Base-by-base conservation (phyloP, 2,329 filamentous ascomycete species). In the Phialocephala subalpina region DNA sequence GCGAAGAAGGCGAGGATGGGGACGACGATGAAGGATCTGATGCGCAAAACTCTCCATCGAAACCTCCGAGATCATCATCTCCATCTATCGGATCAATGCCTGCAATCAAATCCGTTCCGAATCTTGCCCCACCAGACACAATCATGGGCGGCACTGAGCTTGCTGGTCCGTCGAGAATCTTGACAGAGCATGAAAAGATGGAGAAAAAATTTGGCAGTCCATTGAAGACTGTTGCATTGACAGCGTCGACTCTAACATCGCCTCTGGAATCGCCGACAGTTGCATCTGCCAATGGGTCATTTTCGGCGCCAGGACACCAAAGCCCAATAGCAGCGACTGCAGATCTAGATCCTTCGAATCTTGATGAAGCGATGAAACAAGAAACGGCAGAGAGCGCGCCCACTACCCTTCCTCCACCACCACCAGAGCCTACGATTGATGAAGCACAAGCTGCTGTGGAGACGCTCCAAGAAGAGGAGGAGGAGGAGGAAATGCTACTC, bases 1-100 rank as follows among this genome's bases (percentile, higher is more conserved):
- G 70, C 22, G 73, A 73, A 18, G 72, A 74, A 20, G 84, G 85
- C 29, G 79, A 78, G 29, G 82, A 82, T 9, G 84, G 79, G 29
- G 81, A 85, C 3, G 84, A 86, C 25, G 79, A 78, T 22, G 81
- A 83, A 33, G 84, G 81, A n/a, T 81, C 78, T 57, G 69, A 70
- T 63, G 62, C 61, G 72, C 67, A 72, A 72, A 74, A 64, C 18
- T 72, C 68, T 61, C 78, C 73, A 67, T 75, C 70, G 65, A 78
- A 70, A 72, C 71, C 45, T 27, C 67, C 70, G 14, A 59, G 67
- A 53, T 67, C 70, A 42, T 62, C 68, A 1, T 73, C 69, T n/a
- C 72, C 70, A 45, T 57, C 63, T 36, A 66, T 58, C 27, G 25
- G 47, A 20, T 56, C 65, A 20, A 27, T 53, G 18, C 66, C 70